Percentiles rank a stretch among this genome's conserved stretches.
Conservation (phyloP, 495 filamentous ascomycete genomes). For the Immersiella caudata region DNA sequence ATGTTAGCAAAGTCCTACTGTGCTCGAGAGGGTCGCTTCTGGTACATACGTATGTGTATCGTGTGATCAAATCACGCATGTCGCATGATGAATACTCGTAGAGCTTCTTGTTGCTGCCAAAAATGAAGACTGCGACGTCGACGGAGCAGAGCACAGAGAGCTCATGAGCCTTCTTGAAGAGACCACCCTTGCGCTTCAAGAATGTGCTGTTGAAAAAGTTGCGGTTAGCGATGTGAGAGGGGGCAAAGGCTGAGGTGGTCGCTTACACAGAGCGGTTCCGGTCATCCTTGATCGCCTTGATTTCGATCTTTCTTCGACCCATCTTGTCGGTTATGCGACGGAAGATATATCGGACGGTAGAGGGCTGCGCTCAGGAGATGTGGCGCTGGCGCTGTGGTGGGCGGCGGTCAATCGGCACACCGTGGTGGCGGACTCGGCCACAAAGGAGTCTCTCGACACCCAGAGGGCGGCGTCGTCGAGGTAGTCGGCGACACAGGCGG, state of each 20-base stretch:
- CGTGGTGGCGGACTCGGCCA: constrained; percentile 1
- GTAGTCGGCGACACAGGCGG: not conserved
- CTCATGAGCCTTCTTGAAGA: constrained; percentile 99
- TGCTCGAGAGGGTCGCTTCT: constrained; percentile 5
- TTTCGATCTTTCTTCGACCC: constrained; percentile 87
- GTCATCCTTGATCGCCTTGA: constrained; percentile 99
- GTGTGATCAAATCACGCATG: constrained; percentile 83
- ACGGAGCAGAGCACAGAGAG: constrained; percentile 96
- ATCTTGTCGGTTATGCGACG: constrained; percentile 44
- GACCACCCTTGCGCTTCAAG: constrained; percentile 94
- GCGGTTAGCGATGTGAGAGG: constrained; percentile 31
- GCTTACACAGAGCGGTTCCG: constrained; percentile 98
- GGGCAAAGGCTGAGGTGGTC: constrained; percentile 19
- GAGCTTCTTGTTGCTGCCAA: constrained; percentile 96
- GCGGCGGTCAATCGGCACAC: constrained; percentile 11
- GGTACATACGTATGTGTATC: constrained; percentile 83
- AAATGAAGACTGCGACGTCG: constrained; percentile 98
- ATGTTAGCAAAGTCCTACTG: constrained; percentile 33
- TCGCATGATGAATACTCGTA: constrained; percentile 96
- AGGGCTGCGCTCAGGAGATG: not conserved
- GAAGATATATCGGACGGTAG: constrained; percentile 1
- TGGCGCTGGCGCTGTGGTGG: constrained; percentile 6
- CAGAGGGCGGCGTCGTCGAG: constrained; percentile 4
- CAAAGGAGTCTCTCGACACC: constrained; percentile 4
- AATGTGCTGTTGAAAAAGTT: constrained; percentile 78